Evolutionary conservation across 176 grass and related monocot species (phyloP), one percentile per base, ranked within the genome.

Genomic region (Tillandsia fasciculata): DNA sequence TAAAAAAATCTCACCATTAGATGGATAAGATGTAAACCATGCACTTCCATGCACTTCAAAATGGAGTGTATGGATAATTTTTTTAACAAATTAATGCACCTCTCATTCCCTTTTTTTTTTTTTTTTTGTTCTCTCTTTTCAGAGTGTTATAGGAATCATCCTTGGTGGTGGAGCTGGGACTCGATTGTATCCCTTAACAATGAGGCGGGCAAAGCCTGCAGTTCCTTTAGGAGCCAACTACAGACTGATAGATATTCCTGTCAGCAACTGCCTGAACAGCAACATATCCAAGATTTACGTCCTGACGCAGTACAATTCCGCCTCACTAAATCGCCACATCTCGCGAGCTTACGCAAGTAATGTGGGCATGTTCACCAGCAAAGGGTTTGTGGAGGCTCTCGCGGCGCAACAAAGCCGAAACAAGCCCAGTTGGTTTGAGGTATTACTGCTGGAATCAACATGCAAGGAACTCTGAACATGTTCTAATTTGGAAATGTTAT

Each of bases 251-350:
- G 73, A 75, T 20, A 65, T 75, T 53, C 63, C 65, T 42, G 63
- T 66, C 63, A 75, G 73, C 73, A 75, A 75, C 63, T 75, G 73
- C 49, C 49, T 75, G 63, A 75, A 75, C 73, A 75, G 61, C 65
- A 48, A 64, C 49, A 75, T 75, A 24, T 52, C 47, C 18, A 75
- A 53, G 73, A 75, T 75, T 17, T 75, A 75, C 53, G 73, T 63
- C 65, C 73, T 75, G 29, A 75, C 24, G 11, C 73, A 75, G 63
- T 75, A 66, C 64, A 75, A 75, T 49, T 75, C 73, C 64, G 65
- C 63, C 47, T 66, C 73, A 10, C 22, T 75, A 28, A 22, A 52
- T 66, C 65, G 49, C 42, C 73, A 75, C 26, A 26, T 75, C 1
- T 75, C 73, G 53, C 64, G 73, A 66, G 48, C 63, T 65, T 75